A percentile compares a stretch with the other conserved stretches of the same genome.
phyloP scores from a whole-genome alignment of 257 asterid genomes.

The Solanum sitiens region DNA sequence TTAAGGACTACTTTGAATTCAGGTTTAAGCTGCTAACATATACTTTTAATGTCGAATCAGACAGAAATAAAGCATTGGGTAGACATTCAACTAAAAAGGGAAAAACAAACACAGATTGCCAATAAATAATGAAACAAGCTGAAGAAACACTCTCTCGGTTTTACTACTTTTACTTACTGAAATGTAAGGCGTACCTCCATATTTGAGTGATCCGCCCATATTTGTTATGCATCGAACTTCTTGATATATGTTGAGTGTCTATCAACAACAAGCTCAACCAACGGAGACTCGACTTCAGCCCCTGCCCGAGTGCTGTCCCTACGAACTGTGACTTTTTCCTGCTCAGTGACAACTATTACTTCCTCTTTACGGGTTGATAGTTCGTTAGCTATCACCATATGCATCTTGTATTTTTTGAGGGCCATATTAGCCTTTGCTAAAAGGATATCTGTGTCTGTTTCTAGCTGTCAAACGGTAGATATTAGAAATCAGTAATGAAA shows the following conservation, averaged over 20 bases:
- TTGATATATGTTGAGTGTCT: constrained; percentile 47
- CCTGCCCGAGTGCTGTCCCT: constrained; percentile 36
- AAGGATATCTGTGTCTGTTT: constrained; percentile 72
- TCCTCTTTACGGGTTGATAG: constrained; percentile 82
- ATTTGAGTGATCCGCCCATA: not conserved
- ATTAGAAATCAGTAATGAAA: not conserved
- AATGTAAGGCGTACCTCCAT: not conserved
- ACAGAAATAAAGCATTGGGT: too few relatives aligned
- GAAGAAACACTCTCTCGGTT: not conserved
- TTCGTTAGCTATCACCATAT: constrained; percentile 90
- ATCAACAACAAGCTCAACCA: constrained; percentile 49
- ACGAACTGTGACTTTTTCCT: constrained; percentile 36
- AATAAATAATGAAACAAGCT: not conserved
- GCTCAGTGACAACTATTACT: constrained; percentile 50
- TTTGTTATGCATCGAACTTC: not conserved
- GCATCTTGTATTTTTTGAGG: constrained; percentile 55
- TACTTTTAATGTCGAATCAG: too few relatives aligned
- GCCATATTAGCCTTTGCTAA: constrained; percentile 68
- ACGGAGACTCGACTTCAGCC: constrained; percentile 73
- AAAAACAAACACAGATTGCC: not conserved
- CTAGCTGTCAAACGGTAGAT: constrained; percentile 34
- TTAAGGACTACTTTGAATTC: too few relatives aligned
- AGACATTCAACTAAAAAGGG: too few relatives aligned
- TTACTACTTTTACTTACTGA: not conserved
- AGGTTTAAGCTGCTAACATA: too few relatives aligned